Evolutionary conservation across 768 basidiomycete species (phyloP), one percentile per base, ranked within the genome.

Genomic region (Xerocomellus amylosporus): DNA sequence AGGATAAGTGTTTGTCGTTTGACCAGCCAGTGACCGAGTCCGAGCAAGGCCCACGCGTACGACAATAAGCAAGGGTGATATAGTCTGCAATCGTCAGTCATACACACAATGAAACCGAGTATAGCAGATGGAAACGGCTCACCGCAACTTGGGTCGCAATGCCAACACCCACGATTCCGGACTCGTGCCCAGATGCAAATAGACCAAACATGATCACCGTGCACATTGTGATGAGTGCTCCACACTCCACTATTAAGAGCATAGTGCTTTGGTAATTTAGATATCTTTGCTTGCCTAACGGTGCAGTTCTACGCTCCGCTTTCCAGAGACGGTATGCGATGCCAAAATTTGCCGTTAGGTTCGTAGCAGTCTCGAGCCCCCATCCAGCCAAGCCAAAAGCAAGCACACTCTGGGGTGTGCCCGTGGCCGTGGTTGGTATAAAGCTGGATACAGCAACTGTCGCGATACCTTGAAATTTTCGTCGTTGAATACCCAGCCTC

Each of bases 121-220:
- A 4, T 30, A 38, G 12, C 12, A n/a, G 33, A 24, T 12, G 3
- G 26, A 50, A 12, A 42, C 4, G n/a, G n/a, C 60, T 46, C 41
- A 64, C 63, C 40, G 56, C 50, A 33, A 62, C 30, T 38, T 64
- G 64, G 9, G 60, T 45, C 15, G 64, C 63, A n/a, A 62, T 48
- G 9, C 59, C 55, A 6, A 58, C 44, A 12, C 57, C 62, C 22
- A 52, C 47, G 36, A 64, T 50, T 5, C 60, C 60, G 8, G 54
- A 37, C 5, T 55, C 39, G 31, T 62, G 49, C 19, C 51, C 56
- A 36, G 56, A 49, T 28, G 52, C 40, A 28, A 42, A 65, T 2
- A 65, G 43, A n/a, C 26, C 28, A 33, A 64, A 62, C 63, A 64
- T 55, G 40, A 64, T 31, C n/a, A 51, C 19, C 15, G 64, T 59